Percentiles rank a stretch among this genome's conserved stretches.
Evolutionary conservation across 768 basidiomycete genomes (phyloP).

Genomic region (Podaxis carcinomalis): DNA sequence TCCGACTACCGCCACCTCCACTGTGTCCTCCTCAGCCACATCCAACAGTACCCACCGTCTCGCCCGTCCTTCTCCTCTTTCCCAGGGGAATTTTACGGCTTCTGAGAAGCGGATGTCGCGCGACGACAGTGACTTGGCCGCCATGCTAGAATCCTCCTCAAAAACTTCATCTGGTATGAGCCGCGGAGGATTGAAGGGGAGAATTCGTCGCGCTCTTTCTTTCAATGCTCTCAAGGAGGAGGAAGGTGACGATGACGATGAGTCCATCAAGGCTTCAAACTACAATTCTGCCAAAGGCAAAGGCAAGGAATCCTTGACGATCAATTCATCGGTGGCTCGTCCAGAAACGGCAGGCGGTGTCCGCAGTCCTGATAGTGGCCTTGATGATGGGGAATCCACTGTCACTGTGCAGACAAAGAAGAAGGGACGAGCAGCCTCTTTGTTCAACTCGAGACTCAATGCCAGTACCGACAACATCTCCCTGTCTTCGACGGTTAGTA

Average conservation of each 20-base stretch:
- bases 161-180: conserved; percentile 39
- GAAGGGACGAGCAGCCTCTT: conserved; percentile 61
- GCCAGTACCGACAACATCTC: conserved; percentile 93
- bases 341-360: conserved; percentile 18
- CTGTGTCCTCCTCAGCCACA: conserved; percentile 28
- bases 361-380: conserved; percentile 25
- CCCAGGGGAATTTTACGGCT: conserved; percentile 59
- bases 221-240: conserved; percentile 60
- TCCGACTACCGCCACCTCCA: conserved; percentile 30
- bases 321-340: conserved; percentile 24
- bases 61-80: conserved; percentile 62
- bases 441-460: conserved; percentile 89
- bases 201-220: conserved; percentile 68
- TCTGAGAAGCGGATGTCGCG: conserved; percentile 74
- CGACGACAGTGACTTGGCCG: conserved; percentile 67
- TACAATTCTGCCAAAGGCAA: conserved; percentile 27
- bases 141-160: conserved; percentile 42
- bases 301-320: conserved; percentile 25
- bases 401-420: conserved; percentile 59
- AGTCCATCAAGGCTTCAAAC: conserved; percentile 43
- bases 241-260: conserved; percentile 33
- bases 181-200: conserved; percentile 70
- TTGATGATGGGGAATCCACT: conserved; percentile 37
- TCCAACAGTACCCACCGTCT: conserved; percentile 33
- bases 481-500: conserved; percentile 89